Evolutionary conservation across 805 yeast genomes (phyloP).

Genomic region (Yamadazyma olivae): DNA sequence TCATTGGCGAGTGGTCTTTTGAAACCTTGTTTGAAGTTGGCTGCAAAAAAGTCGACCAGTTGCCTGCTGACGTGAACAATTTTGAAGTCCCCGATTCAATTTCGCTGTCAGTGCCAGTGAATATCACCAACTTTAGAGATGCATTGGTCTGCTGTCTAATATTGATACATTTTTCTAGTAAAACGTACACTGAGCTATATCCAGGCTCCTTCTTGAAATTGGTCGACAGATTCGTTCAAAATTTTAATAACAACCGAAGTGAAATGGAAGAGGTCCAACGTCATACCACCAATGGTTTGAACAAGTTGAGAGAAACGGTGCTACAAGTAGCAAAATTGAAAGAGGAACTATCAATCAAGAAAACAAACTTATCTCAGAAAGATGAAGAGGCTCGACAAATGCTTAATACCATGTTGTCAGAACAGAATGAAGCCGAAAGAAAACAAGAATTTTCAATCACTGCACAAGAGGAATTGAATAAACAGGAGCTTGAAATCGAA

Average conservation of each 20-base stretch:
- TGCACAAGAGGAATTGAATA: conserved; percentile 64
- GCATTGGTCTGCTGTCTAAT: conserved; percentile 47
- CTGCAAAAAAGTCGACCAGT: conserved; percentile 27
- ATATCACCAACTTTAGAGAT: conserved; percentile 33
- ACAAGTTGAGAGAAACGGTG: conserved; percentile 73
- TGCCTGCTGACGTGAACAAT: conserved; percentile 54
- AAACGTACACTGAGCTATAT: not conserved
- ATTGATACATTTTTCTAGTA: conserved; percentile 36
- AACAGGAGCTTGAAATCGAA: conserved; percentile 61
- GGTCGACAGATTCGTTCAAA: conserved; percentile 28
- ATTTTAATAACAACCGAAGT: conserved; percentile 42
- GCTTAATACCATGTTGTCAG: conserved; percentile 71
- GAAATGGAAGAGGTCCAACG: conserved; percentile 64
- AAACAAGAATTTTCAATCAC: conserved; percentile 81
- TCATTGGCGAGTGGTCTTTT: conserved; percentile 84
- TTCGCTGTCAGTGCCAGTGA: conserved; percentile 9
- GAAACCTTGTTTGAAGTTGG: conserved; percentile 52
- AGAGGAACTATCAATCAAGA: conserved; percentile 51
- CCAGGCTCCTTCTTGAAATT: conserved; percentile 10
- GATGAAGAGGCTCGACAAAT: conserved; percentile 68
- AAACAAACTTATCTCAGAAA: conserved; percentile 47
- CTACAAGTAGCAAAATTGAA: conserved; percentile 64
- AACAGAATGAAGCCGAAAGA: conserved; percentile 90
- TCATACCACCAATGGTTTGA: conserved; percentile 71
- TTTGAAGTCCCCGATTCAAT: conserved; percentile 31